These are phyloP conservation scores for Fusarium stilboides DNA, from an alignment of 2,329 filamentous ascomycete genomes.

Conservation along the genomic window DNA sequence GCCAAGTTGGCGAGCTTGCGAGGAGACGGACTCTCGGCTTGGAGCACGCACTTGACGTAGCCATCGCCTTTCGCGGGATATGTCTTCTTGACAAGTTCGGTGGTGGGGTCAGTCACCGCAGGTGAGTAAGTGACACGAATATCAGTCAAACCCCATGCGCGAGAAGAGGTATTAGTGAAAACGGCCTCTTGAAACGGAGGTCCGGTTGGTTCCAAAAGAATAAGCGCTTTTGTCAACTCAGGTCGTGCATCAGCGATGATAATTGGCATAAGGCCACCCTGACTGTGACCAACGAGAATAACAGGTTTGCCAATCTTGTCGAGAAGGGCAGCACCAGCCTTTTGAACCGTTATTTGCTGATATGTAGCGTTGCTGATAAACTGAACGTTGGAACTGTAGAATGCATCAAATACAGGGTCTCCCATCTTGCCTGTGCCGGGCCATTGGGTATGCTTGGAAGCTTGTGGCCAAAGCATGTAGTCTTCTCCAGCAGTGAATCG, in stretches of 20 bases:
- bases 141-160: constrained; percentile 63
- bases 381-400: constrained; percentile 46
- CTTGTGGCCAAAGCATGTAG: constrained; percentile 41
- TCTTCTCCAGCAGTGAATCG: constrained; percentile 38
- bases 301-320: constrained; percentile 60
- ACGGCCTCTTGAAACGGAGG: constrained; percentile 63
- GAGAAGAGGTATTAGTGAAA: constrained; percentile 51
- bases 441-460: constrained; percentile 42
- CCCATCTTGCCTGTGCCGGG: constrained; percentile 41
- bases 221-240: constrained; percentile 57
- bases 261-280: constrained; percentile 60
- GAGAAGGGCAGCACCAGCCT: constrained; percentile 58
- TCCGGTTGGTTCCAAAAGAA: constrained; percentile 63
- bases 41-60: constrained; percentile 35
- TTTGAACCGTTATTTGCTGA: constrained; percentile 38
- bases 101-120: constrained; percentile 43
- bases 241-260: constrained; percentile 52
- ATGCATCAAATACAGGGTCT: constrained; percentile 40
- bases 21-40: constrained; percentile 28
- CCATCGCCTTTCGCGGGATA: constrained; percentile 9
- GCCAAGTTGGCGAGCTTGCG: constrained; percentile 54
- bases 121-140: constrained; percentile 64
- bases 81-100: constrained; percentile 33
- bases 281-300: constrained; percentile 62
- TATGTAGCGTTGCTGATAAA: constrained; percentile 44